Base-by-base conservation (phyloP, 164 flowering plant species). In the Nymphaea colorata region DNA sequence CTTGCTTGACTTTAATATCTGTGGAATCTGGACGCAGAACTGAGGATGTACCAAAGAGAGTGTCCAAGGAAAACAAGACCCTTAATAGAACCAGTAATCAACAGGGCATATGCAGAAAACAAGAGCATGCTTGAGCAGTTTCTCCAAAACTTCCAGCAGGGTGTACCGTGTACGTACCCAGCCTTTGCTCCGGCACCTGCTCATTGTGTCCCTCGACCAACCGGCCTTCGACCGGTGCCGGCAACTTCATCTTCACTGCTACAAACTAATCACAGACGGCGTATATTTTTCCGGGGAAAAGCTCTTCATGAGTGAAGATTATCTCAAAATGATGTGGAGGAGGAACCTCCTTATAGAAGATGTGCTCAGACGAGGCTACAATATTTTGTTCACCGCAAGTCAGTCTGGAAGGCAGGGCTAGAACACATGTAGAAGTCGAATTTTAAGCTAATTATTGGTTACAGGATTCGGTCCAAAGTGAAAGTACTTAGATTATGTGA, bases 281-380 rank as follows among this genome's bases (percentile, higher is more conserved):
- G 84, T 73, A 0, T 84, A 85, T 69, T 82, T 77, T 62, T 76
- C 65, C 6, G 87, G 84, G 0, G 93, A 90, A 76, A 81, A 85
- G 66, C 41, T 86, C 15, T 90, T 71, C 77, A 86, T 87, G 96
- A 76, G 87, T 3, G 43, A 41, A 12, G 93, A 83, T 12, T 90
- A 87, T 64, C 74, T 89, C 59, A 73, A 81, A 74, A 89, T 86
- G 93, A 89, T 86, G 93, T 89, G 93, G 93, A 78, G 82, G 36
- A 79, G 93, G 53, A 90, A 89, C 16, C 63, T 55, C 3, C 75
- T 90, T 44, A 81, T 84, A 2, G 36, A 68, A 3, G 75, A 85
- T 8, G 86, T 86, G 36, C 89, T 89, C 61, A 74, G 68, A 64
- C 82, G 76, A 5, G 86, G 89, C 2, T 87, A 85, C 77, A 85